These are phyloP conservation scores for Kewa caespitosa DNA, from an alignment of 179 eudicot species.

Conservation along the genomic window DNA sequence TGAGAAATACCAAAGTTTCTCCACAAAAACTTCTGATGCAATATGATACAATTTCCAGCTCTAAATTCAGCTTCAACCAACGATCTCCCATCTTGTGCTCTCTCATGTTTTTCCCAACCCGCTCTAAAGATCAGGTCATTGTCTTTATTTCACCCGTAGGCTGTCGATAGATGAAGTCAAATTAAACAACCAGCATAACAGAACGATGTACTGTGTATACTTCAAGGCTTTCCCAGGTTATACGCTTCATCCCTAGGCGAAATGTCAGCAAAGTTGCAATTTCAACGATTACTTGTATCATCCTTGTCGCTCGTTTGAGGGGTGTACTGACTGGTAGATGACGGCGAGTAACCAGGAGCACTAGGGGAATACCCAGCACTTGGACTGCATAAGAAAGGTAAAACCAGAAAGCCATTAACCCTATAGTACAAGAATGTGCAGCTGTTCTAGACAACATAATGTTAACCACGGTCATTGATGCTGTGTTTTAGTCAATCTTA, in stretches of 20 bases:
- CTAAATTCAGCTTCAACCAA: background rate
- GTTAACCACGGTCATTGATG: no score
- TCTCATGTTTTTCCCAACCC: background rate
- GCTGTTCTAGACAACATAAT: background rate
- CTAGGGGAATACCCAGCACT: constrained; percentile 97
- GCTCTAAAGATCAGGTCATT: background rate
- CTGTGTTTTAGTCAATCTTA: constrained; percentile 18
- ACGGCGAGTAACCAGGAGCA: constrained; percentile 97
- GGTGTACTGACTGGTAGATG: constrained; percentile 85
- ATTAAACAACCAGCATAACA: background rate
- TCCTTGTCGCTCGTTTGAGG: constrained; percentile 69
- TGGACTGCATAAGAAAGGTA: constrained; percentile 49
- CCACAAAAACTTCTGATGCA: background rate
- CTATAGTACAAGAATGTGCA: background rate
- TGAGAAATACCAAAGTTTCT: no score
- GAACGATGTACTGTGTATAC: background rate
- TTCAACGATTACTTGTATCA: constrained; percentile 36
- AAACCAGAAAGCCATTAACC: background rate
- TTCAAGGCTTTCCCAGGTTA: background rate
- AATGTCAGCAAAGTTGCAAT: background rate
- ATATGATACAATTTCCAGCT: background rate
- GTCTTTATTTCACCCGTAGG: no score
- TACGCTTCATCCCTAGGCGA: background rate
- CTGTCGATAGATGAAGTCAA: background rate
- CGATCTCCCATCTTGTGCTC: background rate